Evolutionary conservation across 2,329 filamentous ascomycete genomes (phyloP).

Genomic region (Botrytis hyacinthi): DNA sequence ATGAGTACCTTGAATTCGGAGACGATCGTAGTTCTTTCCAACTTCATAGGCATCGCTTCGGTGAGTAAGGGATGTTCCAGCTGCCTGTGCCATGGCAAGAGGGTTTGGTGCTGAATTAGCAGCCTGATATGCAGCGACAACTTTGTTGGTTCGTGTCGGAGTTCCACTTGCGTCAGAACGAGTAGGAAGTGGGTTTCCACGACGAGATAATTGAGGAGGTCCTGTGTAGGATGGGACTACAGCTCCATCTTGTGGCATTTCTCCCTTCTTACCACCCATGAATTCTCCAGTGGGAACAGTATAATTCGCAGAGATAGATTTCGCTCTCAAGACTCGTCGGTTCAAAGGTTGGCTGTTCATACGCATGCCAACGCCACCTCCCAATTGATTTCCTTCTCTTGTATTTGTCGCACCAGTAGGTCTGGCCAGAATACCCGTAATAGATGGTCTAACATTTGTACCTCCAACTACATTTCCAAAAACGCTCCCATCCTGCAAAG

Average conservation of each 20-base stretch:
- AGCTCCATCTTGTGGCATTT: neutral
- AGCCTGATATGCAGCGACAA: neutral
- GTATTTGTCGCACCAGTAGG: neutral
- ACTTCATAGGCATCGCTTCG: slow-evolving; percentile 4
- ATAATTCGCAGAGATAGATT: neutral
- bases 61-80: slow-evolving; percentile 4
- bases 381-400: neutral
- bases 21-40: neutral
- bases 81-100: neutral
- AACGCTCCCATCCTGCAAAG: neutral
- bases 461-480: neutral
- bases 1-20: neutral
- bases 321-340: neutral
- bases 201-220: neutral
- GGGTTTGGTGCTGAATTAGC: neutral
- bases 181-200: neutral
- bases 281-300: neutral
- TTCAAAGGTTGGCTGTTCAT: neutral
- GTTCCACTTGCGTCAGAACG: neutral
- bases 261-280: neutral
- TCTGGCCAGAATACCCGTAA: neutral
- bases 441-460: neutral
- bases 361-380: neutral
- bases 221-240: neutral
- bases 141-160: neutral